Conservation (phyloP, 257 asterid species). For the Eucommia ulmoides region DNA sequence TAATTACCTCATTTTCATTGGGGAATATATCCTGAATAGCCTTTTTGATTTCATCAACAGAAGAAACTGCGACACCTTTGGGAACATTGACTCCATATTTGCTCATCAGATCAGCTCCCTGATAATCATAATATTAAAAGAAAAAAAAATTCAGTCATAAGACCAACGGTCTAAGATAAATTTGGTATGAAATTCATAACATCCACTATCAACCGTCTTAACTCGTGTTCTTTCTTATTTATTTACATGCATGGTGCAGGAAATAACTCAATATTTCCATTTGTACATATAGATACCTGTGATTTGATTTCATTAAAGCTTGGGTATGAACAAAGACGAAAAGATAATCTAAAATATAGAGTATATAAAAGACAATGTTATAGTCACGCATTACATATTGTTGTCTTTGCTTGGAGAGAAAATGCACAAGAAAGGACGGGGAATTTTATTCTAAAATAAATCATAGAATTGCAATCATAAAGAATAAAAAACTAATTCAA, state of each 20-base stretch:
- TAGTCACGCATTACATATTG: neutral
- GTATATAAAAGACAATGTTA: neutral
- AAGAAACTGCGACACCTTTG: constrained; percentile 66
- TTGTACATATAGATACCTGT: neutral
- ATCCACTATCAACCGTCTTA: neutral
- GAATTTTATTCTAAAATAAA: neutral
- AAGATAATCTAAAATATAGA: neutral
- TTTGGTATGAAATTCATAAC: neutral
- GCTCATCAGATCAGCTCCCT: constrained; percentile 91
- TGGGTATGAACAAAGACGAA: neutral
- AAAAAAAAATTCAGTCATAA: neutral
- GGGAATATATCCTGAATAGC: constrained; percentile 49
- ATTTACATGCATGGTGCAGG: neutral
- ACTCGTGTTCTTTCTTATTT: neutral
- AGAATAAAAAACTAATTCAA: too few relatives aligned
- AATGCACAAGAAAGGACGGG: neutral
- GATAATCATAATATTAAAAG: constrained; percentile 10
- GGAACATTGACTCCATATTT: constrained; percentile 90
- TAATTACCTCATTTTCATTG: constrained; percentile 54
- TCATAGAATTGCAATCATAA: neutral
- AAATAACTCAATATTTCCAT: neutral
- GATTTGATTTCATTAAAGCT: neutral
- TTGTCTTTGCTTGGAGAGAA: neutral
- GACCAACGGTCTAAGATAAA: neutral
- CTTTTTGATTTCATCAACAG: constrained; percentile 50